These are phyloP conservation scores for Amniculicola lignicola DNA, from an alignment of 495 filamentous ascomycete species.

Conservation along the genomic window DNA sequence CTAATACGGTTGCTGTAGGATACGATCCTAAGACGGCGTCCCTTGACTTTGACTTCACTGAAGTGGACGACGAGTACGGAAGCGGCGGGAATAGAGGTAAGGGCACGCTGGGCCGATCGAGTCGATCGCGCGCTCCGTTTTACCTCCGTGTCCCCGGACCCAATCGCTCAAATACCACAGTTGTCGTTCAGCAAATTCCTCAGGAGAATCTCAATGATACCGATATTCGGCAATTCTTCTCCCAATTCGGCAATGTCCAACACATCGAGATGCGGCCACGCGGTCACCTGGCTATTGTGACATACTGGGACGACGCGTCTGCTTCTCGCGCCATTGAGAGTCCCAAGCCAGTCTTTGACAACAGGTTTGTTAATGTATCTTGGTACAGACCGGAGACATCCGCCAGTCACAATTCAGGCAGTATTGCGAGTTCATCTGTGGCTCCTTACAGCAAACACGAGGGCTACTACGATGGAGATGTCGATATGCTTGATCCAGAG, in stretches of 20 bases:
- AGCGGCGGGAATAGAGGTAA: too few relatives aligned
- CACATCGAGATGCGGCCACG: slow-evolving; percentile 73
- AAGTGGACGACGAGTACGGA: neutral
- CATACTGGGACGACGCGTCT: slow-evolving; percentile 66
- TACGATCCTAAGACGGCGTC: neutral
- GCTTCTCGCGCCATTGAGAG: slow-evolving; percentile 83
- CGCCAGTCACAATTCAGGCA: slow-evolving; percentile 27
- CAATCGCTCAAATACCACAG: slow-evolving; percentile 70
- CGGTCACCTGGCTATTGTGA: slow-evolving; percentile 77
- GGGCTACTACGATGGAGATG: slow-evolving; percentile 23
- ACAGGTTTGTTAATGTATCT: slow-evolving; percentile 96
- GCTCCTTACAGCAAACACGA: neutral
- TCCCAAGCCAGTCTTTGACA: slow-evolving; percentile 93
- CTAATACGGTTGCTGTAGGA: neutral
- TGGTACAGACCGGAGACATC: slow-evolving; percentile 70
- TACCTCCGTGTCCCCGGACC: slow-evolving; percentile 70
- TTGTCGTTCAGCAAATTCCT: slow-evolving; percentile 92
- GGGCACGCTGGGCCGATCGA: too few relatives aligned
- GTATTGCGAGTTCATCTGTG: neutral
- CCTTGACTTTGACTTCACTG: neutral
- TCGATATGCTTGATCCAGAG: slow-evolving; percentile 67
- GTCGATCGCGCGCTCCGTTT: slow-evolving; percentile 61
- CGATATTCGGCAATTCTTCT: slow-evolving; percentile 75
- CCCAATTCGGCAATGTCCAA: slow-evolving; percentile 72
- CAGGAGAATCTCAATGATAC: slow-evolving; percentile 77